A percentile compares a stretch with the other conserved stretches of the same genome.
phyloP scores from a whole-genome alignment of 2,329 filamentous ascomycete species.

The Curvularia sp. region DNA sequence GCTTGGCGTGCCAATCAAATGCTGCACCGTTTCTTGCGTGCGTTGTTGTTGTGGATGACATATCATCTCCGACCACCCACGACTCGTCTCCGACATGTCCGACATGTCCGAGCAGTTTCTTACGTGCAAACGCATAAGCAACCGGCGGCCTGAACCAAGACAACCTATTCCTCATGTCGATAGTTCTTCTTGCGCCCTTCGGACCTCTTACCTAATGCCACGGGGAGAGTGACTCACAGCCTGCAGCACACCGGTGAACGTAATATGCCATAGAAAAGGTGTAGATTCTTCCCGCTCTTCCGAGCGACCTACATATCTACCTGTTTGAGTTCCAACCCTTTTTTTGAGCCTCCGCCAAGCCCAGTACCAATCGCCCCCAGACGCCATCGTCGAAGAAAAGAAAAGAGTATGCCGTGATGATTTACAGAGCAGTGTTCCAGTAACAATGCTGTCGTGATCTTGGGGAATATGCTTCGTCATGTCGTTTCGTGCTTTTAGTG shows the following conservation, averaged over 20 bases:
- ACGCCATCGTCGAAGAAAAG: slow-evolving; percentile 15
- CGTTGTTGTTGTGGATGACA: not conserved
- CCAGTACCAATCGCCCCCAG: slow-evolving; percentile 4
- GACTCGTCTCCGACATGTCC: not conserved
- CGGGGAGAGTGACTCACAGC: not conserved
- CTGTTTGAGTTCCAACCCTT: not conserved
- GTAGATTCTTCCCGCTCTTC: slow-evolving; percentile 21
- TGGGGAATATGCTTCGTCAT: slow-evolving; percentile 39
- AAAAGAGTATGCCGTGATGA: slow-evolving; percentile 21
- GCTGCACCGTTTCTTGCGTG: not conserved
- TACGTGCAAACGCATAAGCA: not conserved
- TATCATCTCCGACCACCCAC: not conserved
- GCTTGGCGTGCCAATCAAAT: not conserved
- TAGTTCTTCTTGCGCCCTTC: not conserved
- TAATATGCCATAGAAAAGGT: not conserved
- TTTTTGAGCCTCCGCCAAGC: slow-evolving; percentile 7
- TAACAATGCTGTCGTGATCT: slow-evolving; percentile 34
- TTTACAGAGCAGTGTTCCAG: slow-evolving; percentile 32
- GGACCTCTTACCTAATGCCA: not conserved
- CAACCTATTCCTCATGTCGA: not conserved
- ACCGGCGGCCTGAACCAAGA: not conserved
- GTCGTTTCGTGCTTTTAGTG: slow-evolving; percentile 43
- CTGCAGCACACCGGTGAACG: not conserved
- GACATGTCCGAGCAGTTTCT: not conserved
- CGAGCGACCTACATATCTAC: slow-evolving; percentile 19